phyloP scores from a whole-genome alignment of 2,329 filamentous ascomycete genomes.

The Phialophora chinensis region DNA sequence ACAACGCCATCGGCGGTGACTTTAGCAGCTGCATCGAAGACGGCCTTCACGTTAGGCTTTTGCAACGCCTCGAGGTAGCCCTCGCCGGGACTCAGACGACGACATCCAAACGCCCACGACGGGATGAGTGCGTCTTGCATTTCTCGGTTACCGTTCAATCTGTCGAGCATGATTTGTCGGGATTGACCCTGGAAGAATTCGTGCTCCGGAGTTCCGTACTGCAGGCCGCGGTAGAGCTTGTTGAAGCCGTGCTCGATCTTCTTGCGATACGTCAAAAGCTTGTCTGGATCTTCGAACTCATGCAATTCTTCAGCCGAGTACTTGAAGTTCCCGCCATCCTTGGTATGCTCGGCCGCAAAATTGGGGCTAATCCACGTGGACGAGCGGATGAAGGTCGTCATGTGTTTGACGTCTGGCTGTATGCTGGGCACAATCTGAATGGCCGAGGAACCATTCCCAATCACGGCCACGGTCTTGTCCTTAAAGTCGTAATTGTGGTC shows the following conservation, averaged over 20 bases:
- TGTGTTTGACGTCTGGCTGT: constrained; percentile 44
- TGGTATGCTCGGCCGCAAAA: constrained; percentile 36
- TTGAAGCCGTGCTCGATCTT: constrained; percentile 32
- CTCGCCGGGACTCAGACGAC: constrained; percentile 34
- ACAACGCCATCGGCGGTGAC: neutral
- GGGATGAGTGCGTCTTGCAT: constrained; percentile 37
- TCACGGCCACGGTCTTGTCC: constrained; percentile 37
- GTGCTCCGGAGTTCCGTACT: constrained; percentile 17
- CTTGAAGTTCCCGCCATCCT: constrained; percentile 17
- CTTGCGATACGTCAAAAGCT: constrained; percentile 26
- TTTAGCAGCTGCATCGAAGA: constrained; percentile 5
- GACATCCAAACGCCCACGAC: constrained; percentile 47
- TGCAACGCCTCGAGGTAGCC: constrained; percentile 37
- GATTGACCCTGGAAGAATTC: constrained; percentile 1
- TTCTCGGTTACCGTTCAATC: constrained; percentile 33
- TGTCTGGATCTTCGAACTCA: constrained; percentile 27
- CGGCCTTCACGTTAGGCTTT: constrained; percentile 3
- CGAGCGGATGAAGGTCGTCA: constrained; percentile 41
- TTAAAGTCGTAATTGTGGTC: constrained; percentile 46
- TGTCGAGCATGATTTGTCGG: constrained; percentile 31
- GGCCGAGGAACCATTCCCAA: constrained; percentile 40
- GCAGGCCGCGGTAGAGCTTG: constrained; percentile 22
- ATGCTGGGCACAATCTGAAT: constrained; percentile 46
- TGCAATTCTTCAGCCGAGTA: constrained; percentile 29
- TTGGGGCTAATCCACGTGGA: constrained; percentile 41